These are phyloP conservation scores for Aquilaria malaccensis DNA, from an alignment of 345 rosid genomes.

Conservation along the genomic window DNA sequence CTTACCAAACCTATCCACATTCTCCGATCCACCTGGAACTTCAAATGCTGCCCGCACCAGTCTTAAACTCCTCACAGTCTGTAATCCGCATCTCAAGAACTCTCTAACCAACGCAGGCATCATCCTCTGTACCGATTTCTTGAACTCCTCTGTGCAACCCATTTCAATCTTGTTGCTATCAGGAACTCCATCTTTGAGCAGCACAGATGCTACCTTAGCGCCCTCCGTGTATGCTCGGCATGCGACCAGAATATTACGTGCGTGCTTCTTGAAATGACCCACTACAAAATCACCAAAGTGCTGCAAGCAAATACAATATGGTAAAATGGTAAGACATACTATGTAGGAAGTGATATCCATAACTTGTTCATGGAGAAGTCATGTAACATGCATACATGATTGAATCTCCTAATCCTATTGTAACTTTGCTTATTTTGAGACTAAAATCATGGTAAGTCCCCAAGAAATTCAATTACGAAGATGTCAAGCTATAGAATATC, in stretches of 20 bases:
- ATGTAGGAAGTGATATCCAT: too few relatives aligned
- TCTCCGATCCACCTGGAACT: too few relatives aligned
- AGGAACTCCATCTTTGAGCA: slow-evolving; percentile 23
- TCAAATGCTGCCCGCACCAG: slow-evolving; percentile 9
- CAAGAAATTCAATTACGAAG: not conserved
- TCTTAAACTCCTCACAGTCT: slow-evolving; percentile 29
- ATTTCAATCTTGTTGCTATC: slow-evolving; percentile 12
- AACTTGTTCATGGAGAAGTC: not conserved
- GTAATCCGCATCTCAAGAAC: slow-evolving; percentile 30
- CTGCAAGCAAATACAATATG: slow-evolving; percentile 24
- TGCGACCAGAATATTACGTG: slow-evolving; percentile 32
- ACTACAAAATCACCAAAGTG: slow-evolving; percentile 38
- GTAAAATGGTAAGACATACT: too few relatives aligned
- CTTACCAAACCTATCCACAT: too few relatives aligned
- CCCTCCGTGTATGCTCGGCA: slow-evolving; percentile 41
- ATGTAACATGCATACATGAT: not conserved
- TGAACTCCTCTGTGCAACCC: slow-evolving; percentile 18
- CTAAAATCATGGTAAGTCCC: not conserved
- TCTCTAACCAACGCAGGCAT: slow-evolving; percentile 18
- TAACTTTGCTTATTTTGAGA: not conserved
- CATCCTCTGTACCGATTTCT: slow-evolving; percentile 18
- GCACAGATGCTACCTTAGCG: slow-evolving; percentile 26
- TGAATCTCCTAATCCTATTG: not conserved
- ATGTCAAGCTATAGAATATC: not conserved
- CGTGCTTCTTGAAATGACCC: slow-evolving; percentile 33